These are phyloP conservation scores for Trametes elegans DNA, from an alignment of 768 basidiomycete genomes.

Conservation along the genomic window DNA sequence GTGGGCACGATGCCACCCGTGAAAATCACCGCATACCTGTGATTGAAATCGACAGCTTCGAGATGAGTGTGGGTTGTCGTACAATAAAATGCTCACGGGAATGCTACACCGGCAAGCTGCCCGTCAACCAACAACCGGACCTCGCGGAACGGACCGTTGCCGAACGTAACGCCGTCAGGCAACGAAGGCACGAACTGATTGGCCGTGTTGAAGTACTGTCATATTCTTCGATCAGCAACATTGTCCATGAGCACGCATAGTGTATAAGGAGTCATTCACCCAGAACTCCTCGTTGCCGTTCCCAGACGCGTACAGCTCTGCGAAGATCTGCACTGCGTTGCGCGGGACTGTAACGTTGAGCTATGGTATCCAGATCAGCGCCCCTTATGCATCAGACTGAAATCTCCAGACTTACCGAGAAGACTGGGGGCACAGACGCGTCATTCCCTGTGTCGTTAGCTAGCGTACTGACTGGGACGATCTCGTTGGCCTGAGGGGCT, in stretches of 20 bases:
- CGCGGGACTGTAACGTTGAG: constrained; percentile 66
- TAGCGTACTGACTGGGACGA: constrained; percentile 69
- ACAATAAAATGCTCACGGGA: constrained; percentile 42
- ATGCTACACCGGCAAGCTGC: constrained; percentile 51
- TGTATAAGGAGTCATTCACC: constrained; percentile 39
- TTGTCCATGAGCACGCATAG: neutral
- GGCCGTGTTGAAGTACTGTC: constrained; percentile 68
- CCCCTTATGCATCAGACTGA: no score
- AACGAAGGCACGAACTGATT: constrained; percentile 56
- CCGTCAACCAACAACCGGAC: constrained; percentile 60
- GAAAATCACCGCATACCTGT: constrained; percentile 47
- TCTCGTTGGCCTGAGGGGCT: constrained; percentile 56
- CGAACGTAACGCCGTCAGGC: constrained; percentile 48
- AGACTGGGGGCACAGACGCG: constrained; percentile 72
- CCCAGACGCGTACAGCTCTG: constrained; percentile 70
- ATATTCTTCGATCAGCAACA: neutral
- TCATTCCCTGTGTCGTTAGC: constrained; percentile 63
- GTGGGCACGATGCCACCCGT: constrained; percentile 73
- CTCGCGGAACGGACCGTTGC: constrained; percentile 59
- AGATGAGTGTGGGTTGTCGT: constrained; percentile 22
- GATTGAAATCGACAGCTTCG: no score
- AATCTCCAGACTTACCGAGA: constrained; percentile 48
- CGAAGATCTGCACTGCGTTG: constrained; percentile 65
- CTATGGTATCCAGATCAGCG: constrained; percentile 33
- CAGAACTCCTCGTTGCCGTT: constrained; percentile 74